These are phyloP conservation scores for Colletotrichum higginsianum DNA, from an alignment of 2,329 filamentous ascomycete species.

Conservation along the genomic window DNA sequence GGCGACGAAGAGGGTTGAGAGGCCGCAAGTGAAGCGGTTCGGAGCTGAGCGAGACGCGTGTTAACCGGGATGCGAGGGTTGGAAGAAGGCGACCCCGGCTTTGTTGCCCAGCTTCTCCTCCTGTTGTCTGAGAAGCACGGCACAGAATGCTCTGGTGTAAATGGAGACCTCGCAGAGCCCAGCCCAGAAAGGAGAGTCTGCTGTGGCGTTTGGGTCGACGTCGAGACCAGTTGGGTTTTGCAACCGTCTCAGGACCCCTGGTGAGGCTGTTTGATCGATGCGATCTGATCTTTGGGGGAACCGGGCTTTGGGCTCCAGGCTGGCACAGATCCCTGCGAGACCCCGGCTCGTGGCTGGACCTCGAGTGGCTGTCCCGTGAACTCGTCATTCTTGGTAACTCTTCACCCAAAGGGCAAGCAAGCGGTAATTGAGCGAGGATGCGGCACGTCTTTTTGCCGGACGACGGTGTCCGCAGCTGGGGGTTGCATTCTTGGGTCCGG, in stretches of 20 bases:
- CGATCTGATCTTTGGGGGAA: slow-evolving; percentile 17
- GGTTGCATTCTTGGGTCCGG: not conserved
- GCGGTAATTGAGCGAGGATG: slow-evolving; percentile 3
- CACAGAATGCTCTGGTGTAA: slow-evolving; percentile 5
- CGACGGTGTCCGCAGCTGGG: not conserved
- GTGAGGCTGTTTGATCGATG: slow-evolving; percentile 41
- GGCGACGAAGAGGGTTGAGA: not conserved
- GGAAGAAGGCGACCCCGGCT: not conserved
- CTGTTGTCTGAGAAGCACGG: slow-evolving; percentile 29
- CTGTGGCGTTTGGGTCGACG: not conserved
- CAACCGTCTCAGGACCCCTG: slow-evolving; percentile 42
- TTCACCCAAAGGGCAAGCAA: not conserved
- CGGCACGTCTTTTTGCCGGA: slow-evolving; percentile 26
- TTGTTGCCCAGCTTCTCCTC: slow-evolving; percentile 2
- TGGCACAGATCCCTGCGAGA: slow-evolving; percentile 10
- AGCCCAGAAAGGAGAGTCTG: slow-evolving; percentile 5
- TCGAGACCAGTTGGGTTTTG: slow-evolving; percentile 39
- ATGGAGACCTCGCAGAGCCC: not conserved
- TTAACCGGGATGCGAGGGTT: not conserved
- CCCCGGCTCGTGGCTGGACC: not conserved
- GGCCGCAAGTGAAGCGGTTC: not conserved
- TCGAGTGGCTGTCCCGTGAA: not conserved
- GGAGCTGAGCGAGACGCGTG: not conserved
- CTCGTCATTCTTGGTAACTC: slow-evolving; percentile 6
- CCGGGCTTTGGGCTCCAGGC: not conserved